These are phyloP conservation scores for Emergomyces africanus DNA, from an alignment of 2,329 filamentous ascomycete species.

Conservation along the genomic window DNA sequence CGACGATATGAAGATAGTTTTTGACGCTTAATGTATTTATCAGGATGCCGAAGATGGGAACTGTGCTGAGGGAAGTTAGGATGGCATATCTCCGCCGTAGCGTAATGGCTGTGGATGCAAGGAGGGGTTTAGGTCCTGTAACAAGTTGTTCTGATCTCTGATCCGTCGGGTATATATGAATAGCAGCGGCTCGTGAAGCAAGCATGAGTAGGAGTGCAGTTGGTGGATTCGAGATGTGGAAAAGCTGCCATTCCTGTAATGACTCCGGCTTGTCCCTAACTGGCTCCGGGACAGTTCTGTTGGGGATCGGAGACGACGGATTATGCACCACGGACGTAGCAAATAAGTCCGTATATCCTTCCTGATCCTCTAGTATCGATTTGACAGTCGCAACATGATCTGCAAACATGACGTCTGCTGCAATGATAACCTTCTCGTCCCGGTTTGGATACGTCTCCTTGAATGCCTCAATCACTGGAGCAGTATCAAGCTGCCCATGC, in stretches of 20 bases:
- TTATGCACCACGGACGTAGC: slow-evolving; percentile 63
- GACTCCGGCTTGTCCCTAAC: slow-evolving; percentile 33
- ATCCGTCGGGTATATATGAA: slow-evolving; percentile 62
- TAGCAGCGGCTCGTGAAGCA: slow-evolving; percentile 62
- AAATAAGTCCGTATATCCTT: slow-evolving; percentile 59
- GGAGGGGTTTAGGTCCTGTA: slow-evolving; percentile 27
- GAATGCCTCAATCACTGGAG: slow-evolving; percentile 49
- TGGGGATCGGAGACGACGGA: slow-evolving; percentile 69
- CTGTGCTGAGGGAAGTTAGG: slow-evolving; percentile 65
- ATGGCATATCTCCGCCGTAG: slow-evolving; percentile 82
- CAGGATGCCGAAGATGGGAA: slow-evolving; percentile 79
- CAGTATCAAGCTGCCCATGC: slow-evolving; percentile 52
- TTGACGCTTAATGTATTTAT: slow-evolving; percentile 90
- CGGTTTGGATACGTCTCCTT: slow-evolving; percentile 53
- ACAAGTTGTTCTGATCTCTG: slow-evolving; percentile 10
- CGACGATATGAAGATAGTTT: slow-evolving; percentile 75
- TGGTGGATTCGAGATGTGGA: slow-evolving; percentile 73
- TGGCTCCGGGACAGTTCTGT: slow-evolving; percentile 53
- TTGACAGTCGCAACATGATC: slow-evolving; percentile 55
- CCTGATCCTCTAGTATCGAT: slow-evolving; percentile 37
- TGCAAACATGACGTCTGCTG: slow-evolving; percentile 82
- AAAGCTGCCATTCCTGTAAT: slow-evolving; percentile 58
- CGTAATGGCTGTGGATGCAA: slow-evolving; percentile 40
- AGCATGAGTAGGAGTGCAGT: slow-evolving; percentile 76
- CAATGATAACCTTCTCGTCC: slow-evolving; percentile 55